These are phyloP conservation scores for Barnettozyma sp. DNA, from an alignment of 805 yeast species.

Conservation along the genomic window DNA sequence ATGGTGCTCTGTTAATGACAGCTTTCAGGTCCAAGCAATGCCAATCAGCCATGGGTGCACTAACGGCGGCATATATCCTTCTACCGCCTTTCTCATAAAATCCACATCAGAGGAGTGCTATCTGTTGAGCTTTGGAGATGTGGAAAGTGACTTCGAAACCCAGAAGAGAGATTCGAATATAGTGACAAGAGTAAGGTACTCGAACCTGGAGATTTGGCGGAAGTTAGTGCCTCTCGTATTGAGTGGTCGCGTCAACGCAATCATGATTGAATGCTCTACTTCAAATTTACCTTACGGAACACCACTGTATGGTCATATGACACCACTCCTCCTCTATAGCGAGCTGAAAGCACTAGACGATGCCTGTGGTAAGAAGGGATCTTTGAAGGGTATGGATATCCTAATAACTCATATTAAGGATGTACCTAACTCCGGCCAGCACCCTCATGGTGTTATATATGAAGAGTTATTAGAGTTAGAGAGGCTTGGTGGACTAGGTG, in stretches of 20 bases:
- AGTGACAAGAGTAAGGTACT: background rate
- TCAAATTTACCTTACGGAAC: constrained; percentile 36
- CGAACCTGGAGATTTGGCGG: constrained; percentile 44
- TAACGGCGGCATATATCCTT: constrained; percentile 26
- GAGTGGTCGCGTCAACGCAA: constrained; percentile 37
- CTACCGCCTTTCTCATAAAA: constrained; percentile 53
- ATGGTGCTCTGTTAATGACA: constrained; percentile 6
- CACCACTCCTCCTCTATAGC: constrained; percentile 53
- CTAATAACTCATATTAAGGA: constrained; percentile 42
- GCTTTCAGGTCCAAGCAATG: constrained; percentile 29
- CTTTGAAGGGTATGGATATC: constrained; percentile 20
- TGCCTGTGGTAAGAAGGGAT: constrained; percentile 4
- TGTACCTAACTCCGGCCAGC: constrained; percentile 26
- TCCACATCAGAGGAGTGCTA: constrained; percentile 29
- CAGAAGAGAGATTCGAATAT: constrained; percentile 19
- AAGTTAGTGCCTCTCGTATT: constrained; percentile 41
- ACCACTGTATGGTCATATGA: constrained; percentile 72
- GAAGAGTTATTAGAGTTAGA: constrained; percentile 44
- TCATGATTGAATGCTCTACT: constrained; percentile 76
- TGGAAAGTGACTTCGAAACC: constrained; percentile 60
- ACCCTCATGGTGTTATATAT: constrained; percentile 55
- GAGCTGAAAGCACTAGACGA: constrained; percentile 36
- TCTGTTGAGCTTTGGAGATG: constrained; percentile 73
- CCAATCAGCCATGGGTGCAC: constrained; percentile 37
- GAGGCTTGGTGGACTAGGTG: constrained; percentile 32